Percentiles rank a stretch among this genome's conserved stretches.
These are phyloP conservation scores for Phytopythium helicoides DNA, from an alignment of 352 stramenopile genomes.

Conservation along the genomic window DNA sequence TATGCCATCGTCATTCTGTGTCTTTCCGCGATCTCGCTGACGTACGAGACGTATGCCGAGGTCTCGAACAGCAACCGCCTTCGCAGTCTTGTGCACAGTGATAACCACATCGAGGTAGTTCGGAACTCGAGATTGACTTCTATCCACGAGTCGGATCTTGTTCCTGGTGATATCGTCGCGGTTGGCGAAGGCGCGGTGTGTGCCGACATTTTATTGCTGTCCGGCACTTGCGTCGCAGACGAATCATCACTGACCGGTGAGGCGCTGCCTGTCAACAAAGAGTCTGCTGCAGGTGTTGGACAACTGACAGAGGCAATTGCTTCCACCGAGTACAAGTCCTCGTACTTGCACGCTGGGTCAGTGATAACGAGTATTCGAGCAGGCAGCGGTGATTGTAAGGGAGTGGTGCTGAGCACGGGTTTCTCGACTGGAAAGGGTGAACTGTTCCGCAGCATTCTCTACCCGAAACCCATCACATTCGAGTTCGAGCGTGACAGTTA, in stretches of 20 bases:
- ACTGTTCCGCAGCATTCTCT: slow-evolving; percentile 40
- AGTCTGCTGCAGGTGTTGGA: slow-evolving; percentile 13
- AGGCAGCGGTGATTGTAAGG: slow-evolving; percentile 11
- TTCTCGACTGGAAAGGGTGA: slow-evolving; percentile 48
- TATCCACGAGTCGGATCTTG: slow-evolving; percentile 36
- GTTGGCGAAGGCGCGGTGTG: slow-evolving; percentile 28
- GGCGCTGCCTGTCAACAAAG: slow-evolving; percentile 30
- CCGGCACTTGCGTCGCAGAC: slow-evolving; percentile 38
- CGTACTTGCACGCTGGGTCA: slow-evolving; percentile 34
- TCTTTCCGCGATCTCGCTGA: slow-evolving; percentile 35
- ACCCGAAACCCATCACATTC: slow-evolving; percentile 30
- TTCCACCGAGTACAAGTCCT: slow-evolving; percentile 17
- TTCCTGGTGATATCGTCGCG: slow-evolving; percentile 51
- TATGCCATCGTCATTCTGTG: slow-evolving; percentile 45
- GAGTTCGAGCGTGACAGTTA: slow-evolving; percentile 46
- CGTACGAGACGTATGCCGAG: slow-evolving; percentile 46
- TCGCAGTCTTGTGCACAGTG: slow-evolving; percentile 33
- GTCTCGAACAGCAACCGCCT: slow-evolving; percentile 44
- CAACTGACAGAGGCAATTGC: slow-evolving; percentile 29
- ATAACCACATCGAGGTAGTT: slow-evolving; percentile 26
- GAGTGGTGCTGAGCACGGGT: slow-evolving; percentile 35
- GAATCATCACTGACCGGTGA: slow-evolving; percentile 53
- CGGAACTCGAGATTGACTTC: slow-evolving; percentile 9
- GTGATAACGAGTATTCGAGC: slow-evolving; percentile 25
- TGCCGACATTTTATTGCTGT: slow-evolving; percentile 48